Evolutionary conservation across 2,329 filamentous ascomycete species (phyloP).

Genomic region (Fusarium sp.): DNA sequence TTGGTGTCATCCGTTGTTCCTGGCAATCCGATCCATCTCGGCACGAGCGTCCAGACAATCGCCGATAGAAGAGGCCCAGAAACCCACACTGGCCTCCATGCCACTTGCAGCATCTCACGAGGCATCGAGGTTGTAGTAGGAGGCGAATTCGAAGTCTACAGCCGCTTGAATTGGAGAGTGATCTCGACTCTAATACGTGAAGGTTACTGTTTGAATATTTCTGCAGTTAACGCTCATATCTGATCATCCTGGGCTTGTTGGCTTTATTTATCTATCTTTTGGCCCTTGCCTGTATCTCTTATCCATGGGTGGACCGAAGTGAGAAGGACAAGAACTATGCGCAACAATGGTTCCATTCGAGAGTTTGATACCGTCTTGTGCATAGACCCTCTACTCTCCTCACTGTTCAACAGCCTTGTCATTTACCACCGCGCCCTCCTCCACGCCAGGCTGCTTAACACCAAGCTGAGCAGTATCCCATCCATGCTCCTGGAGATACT

Average conservation of each 20-base stretch:
- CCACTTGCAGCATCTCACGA: too few species aligned
- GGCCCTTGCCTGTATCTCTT: background rate
- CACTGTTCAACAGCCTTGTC: conserved; percentile 25
- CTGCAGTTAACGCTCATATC: background rate
- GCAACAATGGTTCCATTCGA: background rate
- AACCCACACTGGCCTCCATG: too few species aligned
- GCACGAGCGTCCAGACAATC: too few species aligned
- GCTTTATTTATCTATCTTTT: background rate
- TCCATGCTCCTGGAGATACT: conserved; percentile 77
- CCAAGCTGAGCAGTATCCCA: conserved; percentile 61
- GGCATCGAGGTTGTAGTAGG: too few species aligned
- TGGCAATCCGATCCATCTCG: too few species aligned
- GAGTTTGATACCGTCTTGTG: background rate
- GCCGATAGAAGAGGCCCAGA: too few species aligned
- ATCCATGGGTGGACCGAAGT: background rate
- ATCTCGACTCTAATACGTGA: too few species aligned
- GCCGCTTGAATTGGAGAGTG: too few species aligned
- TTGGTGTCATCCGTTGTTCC: too few species aligned
- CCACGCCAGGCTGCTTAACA: conserved; percentile 20
- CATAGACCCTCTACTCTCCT: background rate
- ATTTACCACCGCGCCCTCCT: conserved; percentile 12
- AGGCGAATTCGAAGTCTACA: too few species aligned
- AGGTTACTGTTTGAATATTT: background rate
- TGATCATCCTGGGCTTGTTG: background rate
- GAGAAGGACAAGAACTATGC: background rate